Base-by-base conservation (phyloP, 805 yeast genomes). In the Starmerella roubikii region DNA sequence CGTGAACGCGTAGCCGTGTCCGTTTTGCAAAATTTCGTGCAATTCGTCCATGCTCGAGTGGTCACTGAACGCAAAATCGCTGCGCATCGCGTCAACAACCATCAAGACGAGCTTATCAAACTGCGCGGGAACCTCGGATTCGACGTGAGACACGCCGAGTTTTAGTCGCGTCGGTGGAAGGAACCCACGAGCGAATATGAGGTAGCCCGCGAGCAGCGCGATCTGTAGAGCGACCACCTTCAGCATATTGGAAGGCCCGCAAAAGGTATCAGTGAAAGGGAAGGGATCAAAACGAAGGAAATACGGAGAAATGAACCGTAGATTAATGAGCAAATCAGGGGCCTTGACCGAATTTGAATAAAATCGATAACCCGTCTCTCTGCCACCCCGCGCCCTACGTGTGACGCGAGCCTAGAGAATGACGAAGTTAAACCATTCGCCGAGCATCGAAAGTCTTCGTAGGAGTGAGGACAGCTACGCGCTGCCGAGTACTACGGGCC, bases 21-120 rank as follows among this genome's bases (percentile, higher is more conserved):
- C 93, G 0, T 65, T 48, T 37, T 71, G 67, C 8, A 88, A 61
- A 41, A 86, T 41, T 2, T 59, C 46, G 47, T 88, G 97, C 0
- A 80, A 69, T 51, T 71, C 73, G 0, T 52, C 30, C 80, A 91
- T 82, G 8, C 70, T 54, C 0, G 95, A 83, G 2, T 60, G 51
- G 12, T 70, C 62, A 1, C 80, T 69, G 53, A 72, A 88, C 58
- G 85, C 58, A 56, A 86, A 88, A 55, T 91, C 99, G 16, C 91
- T 68, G 47, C 99, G 63, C 64, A 91, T 62, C 2, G 98, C 98
- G 60, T 91, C 99, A 9, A 91, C 78, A 2, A 91, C 88, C 72
- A 91, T 76, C 18, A 91, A 56, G 0, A 91, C 72, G 17, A 85
- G 58, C 49, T 74, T 77, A 35, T 74, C 69, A 53, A 82, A 88